Evolutionary conservation across 1,139 yeast species (phyloP).

Genomic region (Chernovozyma aurita): DNA sequence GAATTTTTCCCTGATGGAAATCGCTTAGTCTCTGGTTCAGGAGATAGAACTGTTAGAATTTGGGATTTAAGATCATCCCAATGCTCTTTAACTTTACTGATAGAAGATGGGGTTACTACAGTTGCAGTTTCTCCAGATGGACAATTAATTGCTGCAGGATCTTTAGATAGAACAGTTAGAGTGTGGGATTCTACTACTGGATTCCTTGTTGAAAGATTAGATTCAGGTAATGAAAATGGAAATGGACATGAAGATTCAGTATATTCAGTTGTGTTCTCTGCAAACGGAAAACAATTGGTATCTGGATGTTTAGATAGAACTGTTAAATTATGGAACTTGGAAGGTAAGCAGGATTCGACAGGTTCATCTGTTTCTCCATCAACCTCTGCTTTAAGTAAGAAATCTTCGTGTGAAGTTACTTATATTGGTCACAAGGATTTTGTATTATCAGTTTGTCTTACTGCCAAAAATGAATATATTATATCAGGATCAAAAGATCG

Average conservation of each 20-base stretch:
- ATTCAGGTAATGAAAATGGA: conserved; percentile 79
- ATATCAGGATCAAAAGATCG: conserved; percentile 95
- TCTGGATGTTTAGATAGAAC: conserved; percentile 96
- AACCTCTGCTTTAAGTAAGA: conserved; percentile 16
- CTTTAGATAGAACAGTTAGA: conserved; percentile 90
- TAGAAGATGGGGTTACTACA: conserved; percentile 97
- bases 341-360: conserved; percentile 46
- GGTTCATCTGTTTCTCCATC: conserved; percentile 10
- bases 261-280: conserved; percentile 90
- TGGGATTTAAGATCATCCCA: conserved; percentile 95
- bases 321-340: conserved; percentile 90
- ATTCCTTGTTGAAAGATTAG: conserved; percentile 86
- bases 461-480: conserved; percentile 90
- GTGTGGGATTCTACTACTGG: conserved; percentile 98
- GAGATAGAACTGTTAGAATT: conserved; percentile 93
- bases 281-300: conserved; percentile 88
- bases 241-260: conserved; percentile 97
- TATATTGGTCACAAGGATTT: conserved; percentile 96
- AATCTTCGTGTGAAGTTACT: conserved; percentile 81
- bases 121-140: conserved; percentile 98
- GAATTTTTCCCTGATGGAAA: conserved; percentile 96
- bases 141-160: conserved; percentile 91
- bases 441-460: conserved; percentile 88
- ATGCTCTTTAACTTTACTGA: conserved; percentile 82
- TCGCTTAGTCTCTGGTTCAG: conserved; percentile 91